phyloP scores from a whole-genome alignment of 495 filamentous ascomycete genomes.

The Xylaria venustula region DNA sequence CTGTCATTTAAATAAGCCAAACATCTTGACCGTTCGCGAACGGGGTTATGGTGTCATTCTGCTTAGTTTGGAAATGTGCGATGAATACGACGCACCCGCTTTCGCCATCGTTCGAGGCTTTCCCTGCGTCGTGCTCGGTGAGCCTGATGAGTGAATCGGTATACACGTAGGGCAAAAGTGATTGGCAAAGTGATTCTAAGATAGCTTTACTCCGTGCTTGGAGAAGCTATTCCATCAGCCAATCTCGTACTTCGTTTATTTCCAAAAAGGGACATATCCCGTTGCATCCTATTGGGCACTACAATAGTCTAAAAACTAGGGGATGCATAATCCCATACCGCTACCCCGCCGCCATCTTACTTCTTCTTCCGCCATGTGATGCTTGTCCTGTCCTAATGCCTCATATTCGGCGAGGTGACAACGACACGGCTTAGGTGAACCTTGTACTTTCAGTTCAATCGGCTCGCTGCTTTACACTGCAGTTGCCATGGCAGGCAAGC shows the following conservation, averaged over 20 bases:
- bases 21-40: too few relatives aligned
- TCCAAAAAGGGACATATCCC: neutral
- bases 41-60: neutral
- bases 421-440: neutral
- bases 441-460: neutral
- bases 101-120: neutral
- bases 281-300: neutral
- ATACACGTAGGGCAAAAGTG: neutral
- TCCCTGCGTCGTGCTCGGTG: neutral
- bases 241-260: conserved; percentile 5
- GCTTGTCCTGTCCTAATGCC: neutral
- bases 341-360: neutral
- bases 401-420: neutral
- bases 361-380: neutral
- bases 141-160: neutral
- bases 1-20: neutral
- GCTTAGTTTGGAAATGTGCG: neutral
- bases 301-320: neutral
- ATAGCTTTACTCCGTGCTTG: too few relatives aligned
- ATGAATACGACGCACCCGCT: neutral
- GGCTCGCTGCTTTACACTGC: neutral
- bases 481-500: neutral
- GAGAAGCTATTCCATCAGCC: neutral
- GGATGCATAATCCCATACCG: neutral
- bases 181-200: neutral